Evolutionary conservation across 202 grass and related monocot genomes (phyloP).

Genomic region (Saccharum hybrid): DNA sequence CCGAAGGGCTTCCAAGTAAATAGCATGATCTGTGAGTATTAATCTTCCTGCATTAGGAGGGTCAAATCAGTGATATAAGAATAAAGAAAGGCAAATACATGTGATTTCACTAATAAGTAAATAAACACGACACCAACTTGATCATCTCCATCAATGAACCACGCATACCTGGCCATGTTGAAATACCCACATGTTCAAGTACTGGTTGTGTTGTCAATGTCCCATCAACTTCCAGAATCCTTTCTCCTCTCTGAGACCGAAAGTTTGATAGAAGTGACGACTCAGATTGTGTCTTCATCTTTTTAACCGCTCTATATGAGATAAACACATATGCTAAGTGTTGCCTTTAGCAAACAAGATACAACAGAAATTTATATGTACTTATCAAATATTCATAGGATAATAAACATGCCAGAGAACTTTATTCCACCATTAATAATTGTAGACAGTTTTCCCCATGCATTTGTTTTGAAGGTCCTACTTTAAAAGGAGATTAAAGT

Average conservation of each 20-base stretch:
- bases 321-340: constrained; percentile 51
- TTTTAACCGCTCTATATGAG: constrained; percentile 84
- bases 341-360: constrained; percentile 43
- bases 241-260: constrained; percentile 78
- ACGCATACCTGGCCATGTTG: constrained; percentile 85
- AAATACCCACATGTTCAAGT: constrained; percentile 91
- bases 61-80: constrained; percentile 39
- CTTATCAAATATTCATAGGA: constrained; percentile 26
- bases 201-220: constrained; percentile 97
- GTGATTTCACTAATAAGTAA: constrained; percentile 25
- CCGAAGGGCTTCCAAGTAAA: constrained; percentile 92
- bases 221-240: constrained; percentile 88
- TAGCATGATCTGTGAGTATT: constrained; percentile 84
- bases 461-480: background rate
- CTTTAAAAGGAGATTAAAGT: constrained; percentile 29
- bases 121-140: constrained; percentile 29
- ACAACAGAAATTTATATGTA: constrained; percentile 40
- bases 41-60: constrained; percentile 70
- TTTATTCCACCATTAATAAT: constrained; percentile 25
- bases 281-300: constrained; percentile 93
- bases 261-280: constrained; percentile 76
- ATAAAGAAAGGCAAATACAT: constrained; percentile 23
- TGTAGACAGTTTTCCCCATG: background rate
- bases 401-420: constrained; percentile 11
- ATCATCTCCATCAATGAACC: constrained; percentile 37